Percentiles rank a stretch among this genome's conserved stretches.
phyloP scores from a whole-genome alignment of 257 asterid genomes.

The Salvia rosmarinus region DNA sequence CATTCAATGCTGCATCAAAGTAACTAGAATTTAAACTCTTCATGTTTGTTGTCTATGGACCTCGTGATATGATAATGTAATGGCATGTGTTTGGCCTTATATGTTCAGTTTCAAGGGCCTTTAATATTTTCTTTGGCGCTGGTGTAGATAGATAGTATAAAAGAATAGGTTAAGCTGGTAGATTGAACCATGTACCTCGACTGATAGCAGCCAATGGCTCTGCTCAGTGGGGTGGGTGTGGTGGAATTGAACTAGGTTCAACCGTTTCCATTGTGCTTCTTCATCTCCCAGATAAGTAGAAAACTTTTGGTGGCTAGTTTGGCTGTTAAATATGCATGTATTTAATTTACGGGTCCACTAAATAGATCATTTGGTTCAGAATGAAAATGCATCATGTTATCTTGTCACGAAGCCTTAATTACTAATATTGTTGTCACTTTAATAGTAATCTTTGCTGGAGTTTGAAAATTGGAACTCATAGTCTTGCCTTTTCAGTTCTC shows the following conservation, averaged over 20 bases:
- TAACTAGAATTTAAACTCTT: background rate
- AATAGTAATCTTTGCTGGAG: slow-evolving; percentile 2
- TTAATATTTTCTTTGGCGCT: slow-evolving; percentile 8
- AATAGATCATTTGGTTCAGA: slow-evolving; percentile 3
- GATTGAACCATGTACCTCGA: slow-evolving; percentile 11
- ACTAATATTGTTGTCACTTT: slow-evolving; percentile 22
- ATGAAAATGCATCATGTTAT: slow-evolving; percentile 16
- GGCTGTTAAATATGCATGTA: slow-evolving; percentile 21
- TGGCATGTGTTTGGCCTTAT: background rate
- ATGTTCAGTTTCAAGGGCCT: slow-evolving; percentile 5
- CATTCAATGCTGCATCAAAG: background rate
- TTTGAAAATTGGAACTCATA: slow-evolving; percentile 5
- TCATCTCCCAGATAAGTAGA: slow-evolving; percentile 19
- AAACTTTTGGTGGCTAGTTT: slow-evolving; percentile 11
- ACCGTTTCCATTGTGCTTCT: background rate
- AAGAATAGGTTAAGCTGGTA: background rate
- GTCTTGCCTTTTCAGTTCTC: slow-evolving; percentile 13
- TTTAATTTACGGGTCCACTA: slow-evolving; percentile 17
- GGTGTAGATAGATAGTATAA: background rate
- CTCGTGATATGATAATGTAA: background rate
- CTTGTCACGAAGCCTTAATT: slow-evolving; percentile 8
- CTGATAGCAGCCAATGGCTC: slow-evolving; percentile 4
- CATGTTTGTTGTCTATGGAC: slow-evolving; percentile 9
- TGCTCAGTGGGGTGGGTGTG: slow-evolving; percentile 12
- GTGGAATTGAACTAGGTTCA: slow-evolving; percentile 9